A percentile compares a stretch with the other conserved stretches of the same genome.
phyloP scores from a whole-genome alignment of 1,139 yeast species.

The Pichia kudriavzevii region DNA sequence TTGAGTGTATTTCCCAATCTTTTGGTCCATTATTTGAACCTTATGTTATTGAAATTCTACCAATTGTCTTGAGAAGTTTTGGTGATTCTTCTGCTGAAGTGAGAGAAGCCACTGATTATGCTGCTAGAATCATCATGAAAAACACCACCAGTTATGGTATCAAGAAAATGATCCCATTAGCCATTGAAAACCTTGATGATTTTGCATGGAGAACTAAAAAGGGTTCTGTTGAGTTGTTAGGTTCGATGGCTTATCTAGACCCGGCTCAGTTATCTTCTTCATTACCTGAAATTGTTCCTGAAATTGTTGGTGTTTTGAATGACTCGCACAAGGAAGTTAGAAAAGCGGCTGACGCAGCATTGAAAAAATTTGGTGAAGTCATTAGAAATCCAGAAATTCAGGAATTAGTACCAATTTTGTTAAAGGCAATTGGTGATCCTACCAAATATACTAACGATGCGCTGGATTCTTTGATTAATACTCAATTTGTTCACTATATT shows the following conservation, averaged over 20 bases:
- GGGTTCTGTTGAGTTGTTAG: constrained; percentile 91
- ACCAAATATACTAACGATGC: constrained; percentile 84
- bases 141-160: constrained; percentile 90
- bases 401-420: constrained; percentile 75
- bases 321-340: constrained; percentile 96
- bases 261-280: constrained; percentile 91
- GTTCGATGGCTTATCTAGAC: constrained; percentile 96
- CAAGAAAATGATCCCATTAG: constrained; percentile 82
- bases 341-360: constrained; percentile 84
- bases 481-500: constrained; percentile 93
- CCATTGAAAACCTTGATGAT: constrained; percentile 78
- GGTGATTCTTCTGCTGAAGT: constrained; percentile 87
- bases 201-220: constrained; percentile 95
- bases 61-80: constrained; percentile 66
- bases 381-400: constrained; percentile 97
- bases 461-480: constrained; percentile 73
- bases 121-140: constrained; percentile 85
- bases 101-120: constrained; percentile 79
- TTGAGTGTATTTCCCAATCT: constrained; percentile 74
- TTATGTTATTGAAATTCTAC: constrained; percentile 81
- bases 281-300: constrained; percentile 85
- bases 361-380: constrained; percentile 92
- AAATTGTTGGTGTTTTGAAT: constrained; percentile 88
- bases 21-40: constrained; percentile 84
- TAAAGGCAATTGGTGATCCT: constrained; percentile 94